A percentile compares a stretch with the other conserved stretches of the same genome.
Conservation (phyloP, 805 yeast genomes). For the Saccharomycopsis vini region DNA sequence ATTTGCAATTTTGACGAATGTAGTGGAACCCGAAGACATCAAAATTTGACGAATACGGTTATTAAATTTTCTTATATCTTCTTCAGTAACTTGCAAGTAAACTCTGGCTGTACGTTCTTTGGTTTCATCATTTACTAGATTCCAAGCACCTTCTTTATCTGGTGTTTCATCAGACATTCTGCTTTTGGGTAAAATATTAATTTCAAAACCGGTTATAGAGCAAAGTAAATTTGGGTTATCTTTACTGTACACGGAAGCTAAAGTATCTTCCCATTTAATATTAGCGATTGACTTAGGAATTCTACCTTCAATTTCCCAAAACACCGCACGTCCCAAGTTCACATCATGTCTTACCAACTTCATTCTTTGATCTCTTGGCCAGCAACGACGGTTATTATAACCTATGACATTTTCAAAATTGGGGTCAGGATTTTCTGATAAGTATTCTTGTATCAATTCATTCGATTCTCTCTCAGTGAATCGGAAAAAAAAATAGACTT, state of each 20-base stretch:
- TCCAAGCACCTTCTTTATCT: constrained; percentile 86
- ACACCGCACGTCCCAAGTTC: constrained; percentile 81
- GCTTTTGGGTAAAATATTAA: constrained; percentile 70
- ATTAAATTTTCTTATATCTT: constrained; percentile 70
- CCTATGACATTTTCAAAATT: constrained; percentile 80
- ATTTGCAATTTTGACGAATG: constrained; percentile 88
- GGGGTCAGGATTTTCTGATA: constrained; percentile 86
- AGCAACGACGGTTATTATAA: constrained; percentile 80
- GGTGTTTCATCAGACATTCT: constrained; percentile 46
- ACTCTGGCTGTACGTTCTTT: constrained; percentile 89
- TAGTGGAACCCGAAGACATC: constrained; percentile 92
- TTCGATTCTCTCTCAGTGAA: constrained; percentile 66
- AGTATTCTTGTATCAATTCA: constrained; percentile 64
- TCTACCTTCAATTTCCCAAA: constrained; percentile 80
- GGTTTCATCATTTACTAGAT: constrained; percentile 55
- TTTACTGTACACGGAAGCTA: constrained; percentile 80
- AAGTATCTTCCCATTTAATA: constrained; percentile 66
- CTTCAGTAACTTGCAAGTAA: constrained; percentile 70
- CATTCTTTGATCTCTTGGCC: constrained; percentile 95
- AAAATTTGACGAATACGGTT: constrained; percentile 80
- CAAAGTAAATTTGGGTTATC: constrained; percentile 86
- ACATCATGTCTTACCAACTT: constrained; percentile 85
- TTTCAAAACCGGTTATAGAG: constrained; percentile 92
- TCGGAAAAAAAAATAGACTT: constrained; percentile 68
- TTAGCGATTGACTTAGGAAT: constrained; percentile 68